These are phyloP conservation scores for Naganishia vaughanmartiniae DNA, from an alignment of 768 basidiomycete species.

Conservation along the genomic window DNA sequence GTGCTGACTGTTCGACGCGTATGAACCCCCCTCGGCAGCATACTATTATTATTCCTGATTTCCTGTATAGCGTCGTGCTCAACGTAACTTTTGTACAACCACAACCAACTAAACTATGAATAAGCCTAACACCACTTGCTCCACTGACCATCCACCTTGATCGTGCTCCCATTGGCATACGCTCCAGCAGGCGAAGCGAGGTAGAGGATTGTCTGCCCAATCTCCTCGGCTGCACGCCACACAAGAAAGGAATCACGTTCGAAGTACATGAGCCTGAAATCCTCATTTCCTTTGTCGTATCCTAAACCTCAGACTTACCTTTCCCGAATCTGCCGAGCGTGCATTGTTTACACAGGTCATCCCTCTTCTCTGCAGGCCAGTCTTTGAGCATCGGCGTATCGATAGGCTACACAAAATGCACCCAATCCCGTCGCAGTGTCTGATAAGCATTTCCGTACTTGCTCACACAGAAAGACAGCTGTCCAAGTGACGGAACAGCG, in stretches of 20 bases:
- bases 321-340: constrained; percentile 18
- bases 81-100: constrained; percentile 1
- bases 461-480: too few species aligned
- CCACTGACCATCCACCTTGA: constrained; percentile 28
- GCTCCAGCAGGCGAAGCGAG: constrained; percentile 12
- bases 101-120: background rate
- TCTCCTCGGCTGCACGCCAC: constrained; percentile 20
- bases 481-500: too few species aligned
- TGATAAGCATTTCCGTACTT: too few species aligned
- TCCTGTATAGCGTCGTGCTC: too few species aligned
- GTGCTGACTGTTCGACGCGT: too few species aligned
- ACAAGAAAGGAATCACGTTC: background rate
- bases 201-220: constrained; percentile 23
- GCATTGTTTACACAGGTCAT: background rate
- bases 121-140: constrained; percentile 24
- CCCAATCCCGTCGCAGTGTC: too few species aligned
- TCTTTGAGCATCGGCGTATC: constrained; percentile 23
- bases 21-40: too few species aligned
- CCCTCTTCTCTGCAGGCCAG: constrained; percentile 26
- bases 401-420: background rate
- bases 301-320: background rate
- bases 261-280: background rate
- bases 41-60: too few species aligned
- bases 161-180: constrained; percentile 20
- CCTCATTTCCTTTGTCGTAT: too few species aligned